Conservation (phyloP, 2,329 filamentous ascomycete genomes). For the Massarina eburnea region DNA sequence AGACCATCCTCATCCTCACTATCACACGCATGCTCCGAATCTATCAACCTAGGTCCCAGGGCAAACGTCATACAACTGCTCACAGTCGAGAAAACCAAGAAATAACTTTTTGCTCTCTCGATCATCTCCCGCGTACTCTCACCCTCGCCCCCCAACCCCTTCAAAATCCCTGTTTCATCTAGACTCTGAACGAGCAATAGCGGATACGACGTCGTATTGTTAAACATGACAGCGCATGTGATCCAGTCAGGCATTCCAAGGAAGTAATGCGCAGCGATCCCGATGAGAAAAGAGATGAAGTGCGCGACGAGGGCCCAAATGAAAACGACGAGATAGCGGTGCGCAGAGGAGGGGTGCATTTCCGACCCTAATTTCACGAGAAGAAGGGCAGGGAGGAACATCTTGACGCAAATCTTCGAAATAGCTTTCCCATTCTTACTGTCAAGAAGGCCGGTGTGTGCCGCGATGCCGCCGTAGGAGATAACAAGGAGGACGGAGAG, state of each 20-base stretch:
- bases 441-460: constrained; percentile 51
- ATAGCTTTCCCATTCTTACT: constrained; percentile 54
- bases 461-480: constrained; percentile 52
- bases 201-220: constrained; percentile 58
- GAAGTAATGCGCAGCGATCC: constrained; percentile 43
- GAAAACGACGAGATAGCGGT: constrained; percentile 52
- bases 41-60: constrained; percentile 61
- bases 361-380: constrained; percentile 57
- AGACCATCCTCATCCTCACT: constrained; percentile 18
- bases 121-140: constrained; percentile 51
- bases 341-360: constrained; percentile 48
- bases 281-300: constrained; percentile 51
- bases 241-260: constrained; percentile 56
- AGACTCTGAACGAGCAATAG: constrained; percentile 55
- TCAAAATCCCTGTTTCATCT: constrained; percentile 59
- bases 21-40: constrained; percentile 39
- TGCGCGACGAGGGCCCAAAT: constrained; percentile 56
- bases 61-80: constrained; percentile 65
- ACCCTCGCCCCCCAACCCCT: constrained; percentile 47
- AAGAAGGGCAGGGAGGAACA: constrained; percentile 57
- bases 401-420: constrained; percentile 53
- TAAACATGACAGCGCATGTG: constrained; percentile 57
- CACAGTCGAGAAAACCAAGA: constrained; percentile 65
- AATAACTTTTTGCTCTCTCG: constrained; percentile 64
- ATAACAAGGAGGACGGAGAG: constrained; percentile 57